Evolutionary conservation across 306 rosid genomes (phyloP), one percentile per base, ranked within the genome.

Genomic region (Prunus fruticosa): DNA sequence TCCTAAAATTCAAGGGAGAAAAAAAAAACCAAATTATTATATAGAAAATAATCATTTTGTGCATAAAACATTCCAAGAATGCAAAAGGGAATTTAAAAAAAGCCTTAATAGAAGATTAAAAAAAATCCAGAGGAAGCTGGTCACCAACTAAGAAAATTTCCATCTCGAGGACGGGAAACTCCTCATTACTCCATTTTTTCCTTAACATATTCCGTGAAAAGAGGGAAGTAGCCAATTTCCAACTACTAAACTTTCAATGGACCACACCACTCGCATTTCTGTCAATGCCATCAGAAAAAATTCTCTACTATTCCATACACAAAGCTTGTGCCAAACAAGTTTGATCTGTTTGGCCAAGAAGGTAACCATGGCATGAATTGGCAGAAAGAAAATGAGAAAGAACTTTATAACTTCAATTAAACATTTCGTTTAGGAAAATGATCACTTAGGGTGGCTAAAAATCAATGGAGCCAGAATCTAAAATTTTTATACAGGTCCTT

Each of bases 311-410:
- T 58, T 77, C 52, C 38, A 43, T 30, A 67, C 7, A 61, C 20
- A 8, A 11, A 51, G 13, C 60, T 53, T 52, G 57, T 11, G 11
- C 41, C 2, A 22, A 72, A 32, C 52, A 34, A 6, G 38, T 12
- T 56, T 13, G 8, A 25, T 12, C 38, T 25, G 65, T 60, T 60
- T 60, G 25, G 16, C 20, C n/a, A 9, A 20, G 28, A 56, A 56
- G 28, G 28, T 56, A 56, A 71, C 28, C 64, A 52, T 32, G 76
- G 52, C 32, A 34, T 54, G 13, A 71, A 62, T 62, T 63, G 46
- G 43, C 12, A 30, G 11, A 30, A 30, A 1, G 46, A 3, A 63
- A 11, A 15, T 0, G 7, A 60, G 65, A 23, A 11, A 30, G 23
- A 16, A 28, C 67, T 1, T 22, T 54, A 38, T 3, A 51, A 52